Base-by-base conservation (phyloP, 1,284 basidiomycete genomes). In the Pascua sp. region DNA sequence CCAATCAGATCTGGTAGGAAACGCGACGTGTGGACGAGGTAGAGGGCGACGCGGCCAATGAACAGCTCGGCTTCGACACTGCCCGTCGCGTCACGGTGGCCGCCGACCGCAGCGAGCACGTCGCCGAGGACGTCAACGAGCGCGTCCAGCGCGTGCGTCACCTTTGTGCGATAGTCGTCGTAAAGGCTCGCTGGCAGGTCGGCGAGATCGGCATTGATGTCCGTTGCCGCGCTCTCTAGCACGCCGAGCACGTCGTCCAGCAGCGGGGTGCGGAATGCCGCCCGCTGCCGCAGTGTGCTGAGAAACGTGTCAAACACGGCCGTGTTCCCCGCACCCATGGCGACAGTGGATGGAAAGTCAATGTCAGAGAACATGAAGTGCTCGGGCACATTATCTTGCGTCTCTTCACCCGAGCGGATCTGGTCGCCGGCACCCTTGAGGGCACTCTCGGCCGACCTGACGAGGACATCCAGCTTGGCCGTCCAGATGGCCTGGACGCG, bases 401-500 rank as follows among this genome's bases (percentile, higher is more conserved):
- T 46, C 32, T 52, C 59, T 4, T 49, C 46, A 13, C 50, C 60
- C 4, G 42, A 37, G 38, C 64, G 52, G 12, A 73, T 59, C 48
- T 59, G 56, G 24, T 67, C 66, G n/a, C 62, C 61, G 3, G 64
- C 67, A 12, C 58, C 55, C 42, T 60, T 47, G 11, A 73, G 47
- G 15, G 60, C 55, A 9, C 15, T 53, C 44, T 64, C 64, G 2
- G 69, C 65, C 2, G 43, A 43, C 1, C 48, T 47, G 1, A 73
- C 63, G 36, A 77, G 43, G 10, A 58, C 54, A 11, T 64, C 62
- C 32, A 77, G 59, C 57, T 67, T 67, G 8, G 64, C 56, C 4
- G 61, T 63, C 77, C 77, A 78, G 15, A 79, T 67, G 15, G 62
- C 60, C 49, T 68, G 65, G 11, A 73, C 67, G 39, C 76, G 62